Percentiles rank a stretch among this genome's conserved stretches.
Conservation (phyloP, 768 basidiomycete genomes). For the Boletellus emodensis region DNA sequence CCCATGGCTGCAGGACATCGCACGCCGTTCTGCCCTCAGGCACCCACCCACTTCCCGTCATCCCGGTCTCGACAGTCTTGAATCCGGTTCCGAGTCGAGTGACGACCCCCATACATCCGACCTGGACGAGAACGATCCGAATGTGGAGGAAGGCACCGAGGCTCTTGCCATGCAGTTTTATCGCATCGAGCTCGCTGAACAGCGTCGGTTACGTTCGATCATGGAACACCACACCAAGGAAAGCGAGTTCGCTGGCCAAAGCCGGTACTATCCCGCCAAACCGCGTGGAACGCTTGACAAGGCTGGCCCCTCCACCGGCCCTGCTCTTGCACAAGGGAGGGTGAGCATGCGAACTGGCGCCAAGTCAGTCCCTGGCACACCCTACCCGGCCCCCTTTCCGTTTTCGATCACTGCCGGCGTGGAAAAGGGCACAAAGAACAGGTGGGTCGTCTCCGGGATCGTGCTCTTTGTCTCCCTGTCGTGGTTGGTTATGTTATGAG, state of each 20-base stretch:
- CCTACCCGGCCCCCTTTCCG: constrained; percentile 46
- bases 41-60: constrained; percentile 9
- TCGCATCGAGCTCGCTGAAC: constrained; percentile 87
- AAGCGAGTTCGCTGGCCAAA: constrained; percentile 25
- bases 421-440: constrained; percentile 91
- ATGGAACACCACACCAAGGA: constrained; percentile 88
- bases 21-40: constrained; percentile 42
- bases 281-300: constrained; percentile 6
- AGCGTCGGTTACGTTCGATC: constrained; percentile 79
- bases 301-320: not conserved
- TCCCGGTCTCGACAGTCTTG: constrained; percentile 15
- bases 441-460: constrained; percentile 43
- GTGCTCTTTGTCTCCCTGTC: too few species aligned
- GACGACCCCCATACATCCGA: constrained; percentile 32
- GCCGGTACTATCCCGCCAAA: not conserved
- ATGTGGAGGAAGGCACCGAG: constrained; percentile 68
- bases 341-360: constrained; percentile 5
- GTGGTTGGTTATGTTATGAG: too few species aligned
- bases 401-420: constrained; percentile 95
- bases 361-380: constrained; percentile 19
- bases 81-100: constrained; percentile 33
- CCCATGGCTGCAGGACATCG: constrained; percentile 73
- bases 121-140: constrained; percentile 34
- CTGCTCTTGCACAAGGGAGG: not conserved
- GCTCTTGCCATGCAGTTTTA: constrained; percentile 91